Conservation (phyloP, 75 land plant species). For the Adiantum capillusveneris region DNA sequence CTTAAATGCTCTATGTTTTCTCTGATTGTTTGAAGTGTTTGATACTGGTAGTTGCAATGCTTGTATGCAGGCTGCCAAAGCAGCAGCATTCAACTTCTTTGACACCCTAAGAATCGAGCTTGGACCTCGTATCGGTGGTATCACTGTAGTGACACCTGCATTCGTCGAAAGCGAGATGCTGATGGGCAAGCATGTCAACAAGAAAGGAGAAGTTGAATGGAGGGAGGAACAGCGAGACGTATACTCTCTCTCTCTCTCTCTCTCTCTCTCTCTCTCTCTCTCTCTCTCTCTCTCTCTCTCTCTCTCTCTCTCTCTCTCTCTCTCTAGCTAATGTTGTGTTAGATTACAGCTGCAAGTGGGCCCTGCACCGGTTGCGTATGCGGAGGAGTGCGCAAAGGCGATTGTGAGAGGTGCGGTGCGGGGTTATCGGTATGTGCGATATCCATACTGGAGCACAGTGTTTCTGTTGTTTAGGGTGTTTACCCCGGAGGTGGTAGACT, state of each 20-base stretch:
- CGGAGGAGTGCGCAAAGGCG: conserved; percentile 64
- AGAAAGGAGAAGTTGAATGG: conserved; percentile 52
- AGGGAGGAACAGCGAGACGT: conserved; percentile 78
- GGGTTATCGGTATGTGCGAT: conserved; percentile 61
- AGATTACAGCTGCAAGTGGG: conserved; percentile 28
- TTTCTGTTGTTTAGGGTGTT: conserved; percentile 61
- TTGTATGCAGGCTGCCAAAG: conserved; percentile 69
- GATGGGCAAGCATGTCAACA: conserved; percentile 62
- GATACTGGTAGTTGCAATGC: background rate
- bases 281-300: background rate
- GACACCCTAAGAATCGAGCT: conserved; percentile 77
- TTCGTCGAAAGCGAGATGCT: conserved; percentile 72
- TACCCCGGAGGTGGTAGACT: conserved; percentile 63
- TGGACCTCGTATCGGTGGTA: conserved; percentile 49
- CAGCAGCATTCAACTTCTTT: conserved; percentile 69
- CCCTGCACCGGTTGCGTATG: conserved; percentile 47
- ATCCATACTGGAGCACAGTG: conserved; percentile 60
- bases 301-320: background rate
- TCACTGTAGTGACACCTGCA: conserved; percentile 86
- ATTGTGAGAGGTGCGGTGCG: conserved; percentile 60
- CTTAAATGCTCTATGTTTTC: background rate
- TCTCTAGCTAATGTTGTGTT: background rate
- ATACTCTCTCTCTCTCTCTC: background rate
- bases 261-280: background rate
- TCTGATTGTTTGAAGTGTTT: background rate